phyloP scores from a whole-genome alignment of 768 basidiomycete genomes.

The Xerocomellus amylosporus region DNA sequence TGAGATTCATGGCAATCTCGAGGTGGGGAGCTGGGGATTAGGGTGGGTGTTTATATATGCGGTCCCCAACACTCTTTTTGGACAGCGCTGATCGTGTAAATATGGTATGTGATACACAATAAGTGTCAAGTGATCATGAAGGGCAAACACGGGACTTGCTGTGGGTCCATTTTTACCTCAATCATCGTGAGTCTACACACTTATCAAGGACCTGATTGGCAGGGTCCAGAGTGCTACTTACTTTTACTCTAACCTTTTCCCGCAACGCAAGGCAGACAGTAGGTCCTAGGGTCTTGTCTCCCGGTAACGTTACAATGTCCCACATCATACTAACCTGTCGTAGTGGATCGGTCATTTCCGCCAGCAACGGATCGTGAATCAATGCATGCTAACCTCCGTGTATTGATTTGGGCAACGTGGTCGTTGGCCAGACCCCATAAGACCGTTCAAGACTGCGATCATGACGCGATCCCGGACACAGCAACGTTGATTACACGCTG shows the following conservation, averaged over 20 bases:
- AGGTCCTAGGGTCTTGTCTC: no score
- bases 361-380: not conserved
- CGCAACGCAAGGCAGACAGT: no score
- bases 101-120: not conserved
- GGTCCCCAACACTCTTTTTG: not conserved
- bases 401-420: no score
- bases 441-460: not conserved
- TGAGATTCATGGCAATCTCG: constrained; percentile 24
- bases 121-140: no score
- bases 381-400: not conserved
- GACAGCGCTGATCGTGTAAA: constrained; percentile 1
- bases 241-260: not conserved
- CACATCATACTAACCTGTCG: not conserved
- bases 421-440: not conserved
- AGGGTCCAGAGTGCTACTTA: no score
- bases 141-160: no score
- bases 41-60: no score
- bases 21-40: no score
- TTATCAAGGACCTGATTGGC: no score
- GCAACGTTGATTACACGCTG: not conserved
- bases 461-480: not conserved
- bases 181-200: no score
- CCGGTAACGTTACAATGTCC: no score
- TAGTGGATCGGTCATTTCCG: not conserved
- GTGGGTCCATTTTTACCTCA: not conserved